Evolutionary conservation across 2,329 filamentous ascomycete species (phyloP).

Genomic region (Ustulina deusta): DNA sequence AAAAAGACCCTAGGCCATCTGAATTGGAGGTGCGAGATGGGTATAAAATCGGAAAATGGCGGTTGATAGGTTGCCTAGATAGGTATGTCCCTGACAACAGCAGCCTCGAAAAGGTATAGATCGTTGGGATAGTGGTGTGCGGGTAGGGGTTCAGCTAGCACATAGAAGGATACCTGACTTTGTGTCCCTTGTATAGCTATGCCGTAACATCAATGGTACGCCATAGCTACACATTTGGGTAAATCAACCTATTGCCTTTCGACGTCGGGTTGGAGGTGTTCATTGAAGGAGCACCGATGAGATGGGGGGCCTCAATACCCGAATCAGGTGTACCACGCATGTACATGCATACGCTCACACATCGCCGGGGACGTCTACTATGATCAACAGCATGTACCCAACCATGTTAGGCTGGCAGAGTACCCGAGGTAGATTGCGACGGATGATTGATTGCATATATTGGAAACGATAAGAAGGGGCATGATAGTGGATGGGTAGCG

Average conservation of each 20-base stretch:
- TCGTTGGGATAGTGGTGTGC: constrained; percentile 4
- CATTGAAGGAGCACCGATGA: constrained; percentile 6
- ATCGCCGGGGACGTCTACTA: neutral
- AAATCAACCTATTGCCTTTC: constrained; percentile 2
- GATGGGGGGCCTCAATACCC: neutral
- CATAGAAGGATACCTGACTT: constrained; percentile 1
- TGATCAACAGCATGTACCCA: neutral
- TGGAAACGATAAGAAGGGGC: neutral
- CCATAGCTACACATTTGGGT: neutral
- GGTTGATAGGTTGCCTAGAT: constrained; percentile 30
- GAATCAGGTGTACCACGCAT: neutral
- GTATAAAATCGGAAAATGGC: constrained; percentile 19
- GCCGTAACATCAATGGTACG: neutral
- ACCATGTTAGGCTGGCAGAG: neutral
- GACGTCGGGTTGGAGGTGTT: neutral
- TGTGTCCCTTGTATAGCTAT: neutral
- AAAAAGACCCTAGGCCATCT: constrained; percentile 6
- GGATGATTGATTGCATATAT: neutral
- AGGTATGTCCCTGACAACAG: constrained; percentile 28
- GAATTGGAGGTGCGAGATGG: constrained; percentile 7
- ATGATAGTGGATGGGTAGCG: neutral
- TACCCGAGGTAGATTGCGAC: neutral
- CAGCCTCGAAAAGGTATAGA: constrained; percentile 27
- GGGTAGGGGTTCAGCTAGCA: constrained; percentile 21
- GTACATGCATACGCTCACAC: neutral